These are phyloP conservation scores for Paecilomyces fulvus DNA, from an alignment of 2,329 filamentous ascomycete genomes.

Conservation along the genomic window DNA sequence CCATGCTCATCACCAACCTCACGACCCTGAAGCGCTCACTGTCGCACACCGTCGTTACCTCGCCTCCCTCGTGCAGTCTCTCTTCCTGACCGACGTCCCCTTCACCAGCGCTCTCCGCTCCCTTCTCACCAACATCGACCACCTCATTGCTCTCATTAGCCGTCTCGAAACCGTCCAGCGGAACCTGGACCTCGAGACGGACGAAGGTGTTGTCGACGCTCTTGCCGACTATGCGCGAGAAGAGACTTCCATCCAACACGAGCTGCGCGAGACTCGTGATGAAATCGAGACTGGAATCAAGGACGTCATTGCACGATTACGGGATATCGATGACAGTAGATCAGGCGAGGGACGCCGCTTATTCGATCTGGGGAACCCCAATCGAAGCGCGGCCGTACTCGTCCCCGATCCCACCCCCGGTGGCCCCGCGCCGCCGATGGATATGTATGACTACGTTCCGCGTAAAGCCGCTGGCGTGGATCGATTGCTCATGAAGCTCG, in stretches of 20 bases:
- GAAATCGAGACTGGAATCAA: constrained; percentile 61
- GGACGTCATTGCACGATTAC: constrained; percentile 47
- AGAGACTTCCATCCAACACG: constrained; percentile 57
- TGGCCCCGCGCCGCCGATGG: constrained; percentile 15
- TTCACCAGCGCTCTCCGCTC: constrained; percentile 33
- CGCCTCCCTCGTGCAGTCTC: constrained; percentile 46
- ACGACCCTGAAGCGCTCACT: constrained; percentile 79
- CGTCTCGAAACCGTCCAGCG: constrained; percentile 70
- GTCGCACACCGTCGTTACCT: constrained; percentile 73
- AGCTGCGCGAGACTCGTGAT: constrained; percentile 56
- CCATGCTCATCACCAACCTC: constrained; percentile 31
- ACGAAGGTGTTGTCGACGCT: constrained; percentile 72
- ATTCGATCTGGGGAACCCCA: constrained; percentile 17
- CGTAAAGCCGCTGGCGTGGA: constrained; percentile 72
- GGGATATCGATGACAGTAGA: constrained; percentile 53
- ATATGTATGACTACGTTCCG: constrained; percentile 51
- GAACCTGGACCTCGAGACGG: constrained; percentile 69
- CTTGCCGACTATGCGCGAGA: constrained; percentile 64
- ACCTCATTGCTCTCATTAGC: constrained; percentile 66
- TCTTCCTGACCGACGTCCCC: constrained; percentile 35
- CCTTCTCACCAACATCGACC: constrained; percentile 56
- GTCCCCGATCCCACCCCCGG: constrained; percentile 5
- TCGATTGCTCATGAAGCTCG: constrained; percentile 81
- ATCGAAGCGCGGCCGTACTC: constrained; percentile 22
- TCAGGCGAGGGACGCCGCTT: constrained; percentile 30